Percentiles rank a stretch among this genome's conserved stretches.
These are phyloP conservation scores for Pyrenochaeta sp. DNA, from an alignment of 2,329 filamentous ascomycete species.

Conservation along the genomic window DNA sequence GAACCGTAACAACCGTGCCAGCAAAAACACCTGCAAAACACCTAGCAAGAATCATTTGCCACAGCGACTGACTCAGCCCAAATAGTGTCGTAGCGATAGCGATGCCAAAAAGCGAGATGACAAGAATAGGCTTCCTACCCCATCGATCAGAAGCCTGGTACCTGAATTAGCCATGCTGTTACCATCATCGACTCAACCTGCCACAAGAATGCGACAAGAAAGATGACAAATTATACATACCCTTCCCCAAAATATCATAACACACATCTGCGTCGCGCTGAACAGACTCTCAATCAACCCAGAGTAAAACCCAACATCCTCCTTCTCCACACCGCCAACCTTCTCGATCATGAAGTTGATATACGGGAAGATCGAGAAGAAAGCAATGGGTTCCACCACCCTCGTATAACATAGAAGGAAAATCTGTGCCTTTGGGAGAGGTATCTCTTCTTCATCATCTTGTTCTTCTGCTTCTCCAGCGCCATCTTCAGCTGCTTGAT, in stretches of 20 bases:
- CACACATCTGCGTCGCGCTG: slow-evolving; percentile 76
- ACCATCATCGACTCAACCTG: no score
- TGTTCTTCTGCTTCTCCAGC: slow-evolving; percentile 1
- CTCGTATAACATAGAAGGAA: slow-evolving; percentile 76
- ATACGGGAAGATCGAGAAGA: slow-evolving; percentile 84
- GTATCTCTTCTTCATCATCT: slow-evolving; percentile 21
- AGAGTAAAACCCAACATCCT: slow-evolving; percentile 81
- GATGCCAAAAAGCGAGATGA: slow-evolving; percentile 72
- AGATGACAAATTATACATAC: slow-evolving; percentile 16
- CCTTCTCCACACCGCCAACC: slow-evolving; percentile 67
- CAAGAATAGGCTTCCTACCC: slow-evolving; percentile 76
- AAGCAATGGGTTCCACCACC: slow-evolving; percentile 79
- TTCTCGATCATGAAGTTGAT: slow-evolving; percentile 78
- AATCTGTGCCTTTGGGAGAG: slow-evolving; percentile 63
- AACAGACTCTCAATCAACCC: slow-evolving; percentile 78
- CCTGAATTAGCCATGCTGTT: no score
- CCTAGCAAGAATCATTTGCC: slow-evolving; percentile 77
- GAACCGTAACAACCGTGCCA: slow-evolving; percentile 76
- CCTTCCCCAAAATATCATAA: slow-evolving; percentile 78
- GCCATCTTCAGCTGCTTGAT: background rate
- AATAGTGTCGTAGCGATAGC: slow-evolving; percentile 70
- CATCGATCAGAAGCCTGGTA: slow-evolving; percentile 67
- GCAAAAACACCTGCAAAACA: slow-evolving; percentile 77
- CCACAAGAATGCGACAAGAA: no score
- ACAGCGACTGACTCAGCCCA: slow-evolving; percentile 70